phyloP scores from a whole-genome alignment of 495 filamentous ascomycete genomes.

The Polyplosphaeria fusca region DNA sequence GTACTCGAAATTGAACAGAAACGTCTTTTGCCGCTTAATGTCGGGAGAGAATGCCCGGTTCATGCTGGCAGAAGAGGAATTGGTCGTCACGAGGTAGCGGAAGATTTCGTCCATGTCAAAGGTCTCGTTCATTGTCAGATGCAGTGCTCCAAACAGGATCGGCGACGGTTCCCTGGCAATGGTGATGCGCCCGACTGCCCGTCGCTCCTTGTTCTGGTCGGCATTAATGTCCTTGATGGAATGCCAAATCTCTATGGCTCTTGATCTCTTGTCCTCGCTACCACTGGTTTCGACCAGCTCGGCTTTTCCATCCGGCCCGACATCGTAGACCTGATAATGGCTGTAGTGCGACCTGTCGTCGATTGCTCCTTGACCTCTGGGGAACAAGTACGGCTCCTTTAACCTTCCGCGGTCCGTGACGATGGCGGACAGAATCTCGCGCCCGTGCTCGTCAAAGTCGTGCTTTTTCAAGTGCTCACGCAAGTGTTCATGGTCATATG shows the following conservation, averaged over 20 bases:
- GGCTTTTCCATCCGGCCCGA: constrained; percentile 45
- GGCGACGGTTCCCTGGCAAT: constrained; percentile 53
- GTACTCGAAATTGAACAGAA: constrained; percentile 57
- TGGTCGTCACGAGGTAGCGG: constrained; percentile 42
- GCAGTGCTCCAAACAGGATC: constrained; percentile 50
- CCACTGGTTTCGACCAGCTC: constrained; percentile 31
- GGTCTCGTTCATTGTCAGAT: constrained; percentile 47
- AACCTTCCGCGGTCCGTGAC: constrained; percentile 41
- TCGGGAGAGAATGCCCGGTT: constrained; percentile 44
- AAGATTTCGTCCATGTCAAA: constrained; percentile 57
- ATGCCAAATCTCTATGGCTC: constrained; percentile 45
- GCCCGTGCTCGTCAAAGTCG: constrained; percentile 37
- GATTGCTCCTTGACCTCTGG: constrained; percentile 28
- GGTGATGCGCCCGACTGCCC: constrained; percentile 52
- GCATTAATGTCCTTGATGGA: constrained; percentile 40
- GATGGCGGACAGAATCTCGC: constrained; percentile 40
- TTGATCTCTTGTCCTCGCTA: constrained; percentile 32
- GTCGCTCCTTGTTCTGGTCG: constrained; percentile 24
- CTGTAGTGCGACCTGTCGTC: constrained; percentile 43
- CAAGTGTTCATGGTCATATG: constrained; percentile 33
- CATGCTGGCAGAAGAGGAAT: constrained; percentile 40
- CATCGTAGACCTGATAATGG: constrained; percentile 52
- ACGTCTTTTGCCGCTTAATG: constrained; percentile 43
- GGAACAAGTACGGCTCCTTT: constrained; percentile 38
- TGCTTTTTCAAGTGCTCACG: constrained; percentile 38